These are phyloP conservation scores for Saprolegnia parasitica DNA, from an alignment of 352 stramenopile genomes.

Conservation along the genomic window DNA sequence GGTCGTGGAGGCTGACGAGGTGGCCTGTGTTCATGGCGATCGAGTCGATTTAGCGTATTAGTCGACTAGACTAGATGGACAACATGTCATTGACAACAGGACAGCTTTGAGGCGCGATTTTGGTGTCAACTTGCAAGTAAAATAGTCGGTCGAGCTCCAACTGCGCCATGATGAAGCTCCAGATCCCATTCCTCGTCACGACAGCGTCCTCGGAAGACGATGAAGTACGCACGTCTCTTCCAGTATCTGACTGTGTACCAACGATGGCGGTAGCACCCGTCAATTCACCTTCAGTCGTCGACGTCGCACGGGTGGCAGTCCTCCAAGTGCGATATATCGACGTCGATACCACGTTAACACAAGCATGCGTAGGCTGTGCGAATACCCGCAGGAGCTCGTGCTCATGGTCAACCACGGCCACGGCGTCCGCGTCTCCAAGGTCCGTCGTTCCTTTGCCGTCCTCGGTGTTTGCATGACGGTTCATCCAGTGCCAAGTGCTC, in stretches of 20 bases:
- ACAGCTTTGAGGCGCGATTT: not conserved
- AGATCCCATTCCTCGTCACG: conserved; percentile 22
- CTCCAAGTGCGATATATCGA: conserved; percentile 13
- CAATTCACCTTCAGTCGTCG: conserved; percentile 6
- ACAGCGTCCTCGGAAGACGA: conserved; percentile 23
- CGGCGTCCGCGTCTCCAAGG: conserved; percentile 28
- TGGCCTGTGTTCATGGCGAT: too few relatives aligned
- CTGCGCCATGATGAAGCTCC: not conserved
- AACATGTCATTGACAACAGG: not conserved
- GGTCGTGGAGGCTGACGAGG: too few relatives aligned
- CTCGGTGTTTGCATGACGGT: not conserved
- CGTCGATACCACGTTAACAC: not conserved
- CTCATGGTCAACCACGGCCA: conserved; percentile 40
- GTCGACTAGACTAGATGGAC: too few relatives aligned
- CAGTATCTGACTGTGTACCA: not conserved
- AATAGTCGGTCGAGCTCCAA: not conserved
- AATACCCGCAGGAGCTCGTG: conserved; percentile 54
- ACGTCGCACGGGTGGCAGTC: conserved; percentile 19
- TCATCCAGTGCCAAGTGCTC: conserved; percentile 34
- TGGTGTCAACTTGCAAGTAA: too few relatives aligned
- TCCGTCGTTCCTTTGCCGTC: conserved; percentile 16
- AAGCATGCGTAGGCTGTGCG: conserved; percentile 51
- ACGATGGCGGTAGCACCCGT: not conserved
- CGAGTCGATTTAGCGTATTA: too few relatives aligned
- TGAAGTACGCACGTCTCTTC: not conserved